These are phyloP conservation scores for Hemisphaericaspora xylofermentans DNA, from an alignment of 1,139 yeast genomes.

Conservation along the genomic window DNA sequence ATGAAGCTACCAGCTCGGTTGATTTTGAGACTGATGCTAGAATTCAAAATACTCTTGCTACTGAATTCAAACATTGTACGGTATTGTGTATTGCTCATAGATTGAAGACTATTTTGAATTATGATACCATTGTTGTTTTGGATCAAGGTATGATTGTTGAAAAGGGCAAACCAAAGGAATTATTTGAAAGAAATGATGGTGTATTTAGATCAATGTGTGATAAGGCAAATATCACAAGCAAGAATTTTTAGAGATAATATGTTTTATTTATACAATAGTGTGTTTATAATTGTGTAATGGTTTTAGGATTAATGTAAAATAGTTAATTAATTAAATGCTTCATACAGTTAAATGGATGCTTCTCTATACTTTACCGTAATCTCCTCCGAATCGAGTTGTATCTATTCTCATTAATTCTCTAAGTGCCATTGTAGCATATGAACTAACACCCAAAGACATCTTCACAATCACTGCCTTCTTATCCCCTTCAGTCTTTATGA, in stretches of 20 bases:
- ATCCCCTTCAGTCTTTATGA: slow-evolving; percentile 35
- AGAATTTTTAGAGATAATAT: slow-evolving; percentile 20
- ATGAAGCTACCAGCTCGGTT: slow-evolving; percentile 45
- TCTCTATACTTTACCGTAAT: slow-evolving; percentile 6
- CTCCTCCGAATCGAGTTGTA: slow-evolving; percentile 54
- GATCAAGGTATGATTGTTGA: slow-evolving; percentile 58
- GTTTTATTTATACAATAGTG: neutral
- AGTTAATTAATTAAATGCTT: no score
- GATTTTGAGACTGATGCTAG: slow-evolving; percentile 44
- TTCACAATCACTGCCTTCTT: slow-evolving; percentile 72
- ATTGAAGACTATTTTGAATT: slow-evolving; percentile 37
- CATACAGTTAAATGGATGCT: neutral
- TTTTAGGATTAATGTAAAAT: no score
- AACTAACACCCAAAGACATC: slow-evolving; percentile 79
- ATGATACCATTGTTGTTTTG: slow-evolving; percentile 38
- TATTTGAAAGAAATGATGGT: slow-evolving; percentile 21
- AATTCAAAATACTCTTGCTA: slow-evolving; percentile 34
- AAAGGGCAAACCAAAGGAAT: slow-evolving; percentile 50
- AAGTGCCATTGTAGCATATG: slow-evolving; percentile 97
- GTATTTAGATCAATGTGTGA: slow-evolving; percentile 59
- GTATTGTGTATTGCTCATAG: slow-evolving; percentile 44
- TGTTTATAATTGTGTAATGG: neutral
- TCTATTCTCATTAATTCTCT: slow-evolving; percentile 88
- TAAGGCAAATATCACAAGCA: slow-evolving; percentile 45
- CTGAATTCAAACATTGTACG: slow-evolving; percentile 36